Percentiles rank a stretch among this genome's conserved stretches.
These are phyloP conservation scores for Aspergillus pseudonomiae DNA, from an alignment of 2,329 filamentous ascomycete species.

Conservation along the genomic window DNA sequence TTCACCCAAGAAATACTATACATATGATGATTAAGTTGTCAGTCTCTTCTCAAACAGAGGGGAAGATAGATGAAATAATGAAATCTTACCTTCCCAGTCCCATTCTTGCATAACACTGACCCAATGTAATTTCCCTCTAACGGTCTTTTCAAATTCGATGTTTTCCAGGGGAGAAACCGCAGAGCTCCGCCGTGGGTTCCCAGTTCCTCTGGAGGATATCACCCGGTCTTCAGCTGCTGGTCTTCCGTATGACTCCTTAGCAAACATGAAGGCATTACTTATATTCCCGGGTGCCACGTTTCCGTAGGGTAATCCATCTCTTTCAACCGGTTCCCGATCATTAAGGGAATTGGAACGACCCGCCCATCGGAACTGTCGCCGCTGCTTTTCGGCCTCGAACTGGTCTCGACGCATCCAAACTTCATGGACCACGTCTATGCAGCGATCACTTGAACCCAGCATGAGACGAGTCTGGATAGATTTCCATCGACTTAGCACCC, in stretches of 20 bases:
- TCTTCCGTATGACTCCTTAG: constrained; percentile 31
- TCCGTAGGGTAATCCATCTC: constrained; percentile 16
- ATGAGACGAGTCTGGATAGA: constrained; percentile 64
- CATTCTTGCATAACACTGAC: constrained; percentile 72
- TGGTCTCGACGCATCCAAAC: constrained; percentile 67
- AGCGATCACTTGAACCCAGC: constrained; percentile 69
- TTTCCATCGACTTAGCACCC: constrained; percentile 66
- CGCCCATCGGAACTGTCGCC: constrained; percentile 31
- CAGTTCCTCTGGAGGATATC: constrained; percentile 16
- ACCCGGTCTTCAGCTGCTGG: constrained; percentile 13
- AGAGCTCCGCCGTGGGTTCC: constrained; percentile 30
- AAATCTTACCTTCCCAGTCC: constrained; percentile 68
- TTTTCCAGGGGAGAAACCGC: constrained; percentile 41
- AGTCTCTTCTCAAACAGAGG: background rate
- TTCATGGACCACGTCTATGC: constrained; percentile 65
- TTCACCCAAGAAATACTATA: constrained; percentile 46
- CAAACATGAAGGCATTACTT: constrained; percentile 6
- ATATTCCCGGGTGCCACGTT: background rate
- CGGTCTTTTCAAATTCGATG: constrained; percentile 63
- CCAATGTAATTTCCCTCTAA: constrained; percentile 70
- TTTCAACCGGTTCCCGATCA: constrained; percentile 17
- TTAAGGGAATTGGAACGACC: constrained; percentile 22
- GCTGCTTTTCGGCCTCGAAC: constrained; percentile 47
- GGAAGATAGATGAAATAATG: constrained; percentile 5
- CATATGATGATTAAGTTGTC: constrained; percentile 12